phyloP scores from a whole-genome alignment of 805 yeast genomes.

The Tetrapisispora iriomotensis region DNA sequence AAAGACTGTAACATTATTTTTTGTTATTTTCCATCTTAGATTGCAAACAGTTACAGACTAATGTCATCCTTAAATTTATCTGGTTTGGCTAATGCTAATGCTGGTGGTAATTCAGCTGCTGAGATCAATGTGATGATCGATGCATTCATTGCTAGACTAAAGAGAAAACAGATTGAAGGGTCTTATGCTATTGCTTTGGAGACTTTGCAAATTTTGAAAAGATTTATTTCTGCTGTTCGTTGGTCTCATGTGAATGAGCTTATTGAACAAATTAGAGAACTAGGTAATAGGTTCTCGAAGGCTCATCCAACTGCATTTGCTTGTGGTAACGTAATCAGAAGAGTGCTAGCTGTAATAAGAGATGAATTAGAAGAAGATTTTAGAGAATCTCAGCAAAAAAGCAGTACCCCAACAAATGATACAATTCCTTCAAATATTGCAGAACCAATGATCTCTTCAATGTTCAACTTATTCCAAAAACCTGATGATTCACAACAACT shows the following conservation, averaged over 20 bases:
- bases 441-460: slow-evolving; percentile 60
- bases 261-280: slow-evolving; percentile 56
- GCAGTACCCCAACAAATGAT: neutral
- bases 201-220: slow-evolving; percentile 75
- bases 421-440: slow-evolving; percentile 13
- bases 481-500: slow-evolving; percentile 17
- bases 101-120: slow-evolving; percentile 8
- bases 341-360: slow-evolving; percentile 77
- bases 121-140: slow-evolving; percentile 36
- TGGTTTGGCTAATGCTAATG: slow-evolving; percentile 1
- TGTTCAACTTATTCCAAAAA: slow-evolving; percentile 77
- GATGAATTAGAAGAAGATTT: slow-evolving; percentile 64
- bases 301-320: slow-evolving; percentile 88
- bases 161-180: slow-evolving; percentile 76
- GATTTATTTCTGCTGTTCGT: slow-evolving; percentile 80
- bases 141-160: slow-evolving; percentile 46
- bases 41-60: too few species aligned
- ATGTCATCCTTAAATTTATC: slow-evolving; percentile 10
- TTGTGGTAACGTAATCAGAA: slow-evolving; percentile 82
- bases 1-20: too few species aligned
- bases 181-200: slow-evolving; percentile 77
- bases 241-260: slow-evolving; percentile 75
- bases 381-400: slow-evolving; percentile 16
- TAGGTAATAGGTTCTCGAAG: slow-evolving; percentile 58
- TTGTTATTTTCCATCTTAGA: too few species aligned